Evolutionary conservation across 2,329 filamentous ascomycete species (phyloP), one percentile per base, ranked within the genome.

Genomic region (Furcasterigmium sp.): DNA sequence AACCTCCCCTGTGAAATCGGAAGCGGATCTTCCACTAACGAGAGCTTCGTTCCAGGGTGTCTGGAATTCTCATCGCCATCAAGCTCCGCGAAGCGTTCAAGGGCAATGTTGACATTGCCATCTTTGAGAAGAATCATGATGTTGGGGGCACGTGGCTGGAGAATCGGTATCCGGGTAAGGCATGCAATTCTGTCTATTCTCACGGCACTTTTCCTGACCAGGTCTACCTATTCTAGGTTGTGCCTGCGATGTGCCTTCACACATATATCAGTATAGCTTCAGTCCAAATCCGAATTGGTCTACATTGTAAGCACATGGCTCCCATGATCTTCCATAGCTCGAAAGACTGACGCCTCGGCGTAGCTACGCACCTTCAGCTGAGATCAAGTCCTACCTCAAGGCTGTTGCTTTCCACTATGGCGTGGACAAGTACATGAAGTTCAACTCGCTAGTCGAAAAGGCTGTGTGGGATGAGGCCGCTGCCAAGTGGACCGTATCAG

Each of bases 201-300:
- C 29, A 8, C 14, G 3, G 29, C 5, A 32, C 29, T 32, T n/a
- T n/a, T n/a, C n/a, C n/a, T n/a, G n/a, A n/a, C n/a, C 13, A 3
- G 14, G 10, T 32, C 10, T 32, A n/a, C 14, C 29, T 14, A 32
- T n/a, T 3, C 13, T 14, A 35, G 32, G 76, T 10, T 78, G 75
- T 50, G 64, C 64, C 42, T 80, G 75, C 53, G 77, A 79, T 54
- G 67, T 79, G 23, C 75, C 75, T 10, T 73, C 69, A 53, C 78
- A 82, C 59, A 80, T 76, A 57, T 83, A 83, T 53, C 78, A 80
- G 38, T 82, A 78, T 53, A 75, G 76, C 3, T 82, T 75, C 72
- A 69, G 73, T 42, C 74, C 72, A 3, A 83, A 82, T 54, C 71
- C 70, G 7, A 67, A 70, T 28, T 84, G 80, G 79, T 69, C 70